Conservation (phyloP, 2,329 filamentous ascomycete genomes). For the Zasmidium citrigriseum region DNA sequence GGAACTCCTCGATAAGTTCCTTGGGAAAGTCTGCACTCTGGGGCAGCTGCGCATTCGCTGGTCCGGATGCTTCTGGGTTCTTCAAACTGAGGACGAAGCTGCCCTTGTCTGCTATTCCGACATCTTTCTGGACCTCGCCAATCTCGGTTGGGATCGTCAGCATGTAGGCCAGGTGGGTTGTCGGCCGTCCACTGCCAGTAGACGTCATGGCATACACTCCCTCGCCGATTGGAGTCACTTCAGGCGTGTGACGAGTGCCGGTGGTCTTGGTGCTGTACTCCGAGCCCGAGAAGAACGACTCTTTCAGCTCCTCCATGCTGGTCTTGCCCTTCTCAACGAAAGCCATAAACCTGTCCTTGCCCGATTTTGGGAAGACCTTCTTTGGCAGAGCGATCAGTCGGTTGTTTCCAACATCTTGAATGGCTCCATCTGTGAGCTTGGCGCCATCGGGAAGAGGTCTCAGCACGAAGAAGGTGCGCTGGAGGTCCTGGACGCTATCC, state of each 20-base stretch:
- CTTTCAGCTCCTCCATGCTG: conserved; percentile 69
- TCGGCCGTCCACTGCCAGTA: conserved; percentile 59
- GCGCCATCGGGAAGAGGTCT: conserved; percentile 70
- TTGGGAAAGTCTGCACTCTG: conserved; percentile 70
- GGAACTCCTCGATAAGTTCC: conserved; percentile 74
- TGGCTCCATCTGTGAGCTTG: conserved; percentile 61
- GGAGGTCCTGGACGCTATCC: conserved; percentile 68
- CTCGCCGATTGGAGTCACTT: conserved; percentile 75
- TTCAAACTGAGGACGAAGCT: conserved; percentile 79
- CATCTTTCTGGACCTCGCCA: conserved; percentile 71
- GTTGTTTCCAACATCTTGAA: conserved; percentile 61
- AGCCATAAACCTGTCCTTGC: conserved; percentile 71
- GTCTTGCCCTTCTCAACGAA: conserved; percentile 77
- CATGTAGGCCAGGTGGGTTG: conserved; percentile 76
- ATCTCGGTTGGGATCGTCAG: conserved; percentile 71
- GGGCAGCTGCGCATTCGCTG: conserved; percentile 63
- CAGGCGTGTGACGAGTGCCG: conserved; percentile 67
- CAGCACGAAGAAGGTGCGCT: conserved; percentile 77
- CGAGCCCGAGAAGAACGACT: conserved; percentile 65
- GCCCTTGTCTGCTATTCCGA: conserved; percentile 71
- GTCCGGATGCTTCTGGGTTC: conserved; percentile 72
- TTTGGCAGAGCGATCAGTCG: conserved; percentile 80
- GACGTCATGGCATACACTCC: conserved; percentile 81
- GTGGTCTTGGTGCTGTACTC: conserved; percentile 76
- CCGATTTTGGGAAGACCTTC: conserved; percentile 73